Percentiles rank a stretch among this genome's conserved stretches.
Evolutionary conservation across 2,329 filamentous ascomycete species (phyloP).

Genomic region (Verticillium zaregamsianum): DNA sequence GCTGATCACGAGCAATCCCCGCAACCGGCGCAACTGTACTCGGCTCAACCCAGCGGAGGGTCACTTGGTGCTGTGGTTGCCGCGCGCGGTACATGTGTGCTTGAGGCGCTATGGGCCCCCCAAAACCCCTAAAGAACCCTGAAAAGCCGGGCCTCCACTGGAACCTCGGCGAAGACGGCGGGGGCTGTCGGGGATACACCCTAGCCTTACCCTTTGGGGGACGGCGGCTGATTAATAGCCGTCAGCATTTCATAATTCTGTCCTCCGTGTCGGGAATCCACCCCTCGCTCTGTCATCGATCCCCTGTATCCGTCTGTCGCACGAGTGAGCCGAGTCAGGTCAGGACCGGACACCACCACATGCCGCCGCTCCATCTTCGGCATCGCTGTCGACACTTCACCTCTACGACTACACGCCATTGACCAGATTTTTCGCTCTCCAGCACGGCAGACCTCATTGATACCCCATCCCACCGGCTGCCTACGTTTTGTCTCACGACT

Average conservation of each 20-base stretch:
- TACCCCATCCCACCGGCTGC: not conserved
- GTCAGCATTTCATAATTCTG: not conserved
- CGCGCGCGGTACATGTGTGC: conserved; percentile 1
- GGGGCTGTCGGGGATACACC: not conserved
- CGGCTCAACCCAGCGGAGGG: not conserved
- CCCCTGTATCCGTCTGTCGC: not conserved
- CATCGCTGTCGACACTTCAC: not conserved
- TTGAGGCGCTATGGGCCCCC: not conserved
- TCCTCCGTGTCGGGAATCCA: not conserved
- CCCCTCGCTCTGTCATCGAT: not conserved
- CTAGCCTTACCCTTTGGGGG: not conserved
- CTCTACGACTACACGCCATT: not conserved
- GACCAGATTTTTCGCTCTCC: not conserved
- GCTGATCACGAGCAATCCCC: not conserved
- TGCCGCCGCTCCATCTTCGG: not conserved
- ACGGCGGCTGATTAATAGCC: conserved; percentile 2
- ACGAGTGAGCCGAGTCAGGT: not conserved
- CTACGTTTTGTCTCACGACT: not conserved
- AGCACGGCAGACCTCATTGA: not conserved
- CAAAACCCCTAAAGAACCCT: not conserved
- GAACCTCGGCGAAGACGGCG: conserved; percentile 3
- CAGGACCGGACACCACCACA: not conserved
- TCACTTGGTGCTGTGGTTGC: not conserved
- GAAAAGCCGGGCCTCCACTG: not conserved
- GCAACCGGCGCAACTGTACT: not conserved